Evolutionary conservation across 257 asterid genomes (phyloP).

Genomic region (Nicotiana tomentosiformis): DNA sequence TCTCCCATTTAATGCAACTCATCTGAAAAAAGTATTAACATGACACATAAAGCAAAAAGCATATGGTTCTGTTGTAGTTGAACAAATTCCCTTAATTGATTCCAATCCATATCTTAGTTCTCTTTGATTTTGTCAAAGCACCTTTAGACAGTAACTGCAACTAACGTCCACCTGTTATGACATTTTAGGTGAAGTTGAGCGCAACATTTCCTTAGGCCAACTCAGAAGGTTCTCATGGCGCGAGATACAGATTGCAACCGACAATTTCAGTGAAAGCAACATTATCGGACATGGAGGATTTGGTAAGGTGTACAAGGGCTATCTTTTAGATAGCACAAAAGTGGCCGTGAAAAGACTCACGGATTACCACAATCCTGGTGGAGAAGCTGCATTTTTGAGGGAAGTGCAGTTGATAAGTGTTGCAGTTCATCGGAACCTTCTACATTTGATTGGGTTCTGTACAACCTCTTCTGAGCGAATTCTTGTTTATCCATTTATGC

Average conservation of each 20-base stretch:
- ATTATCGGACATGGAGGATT: conserved; percentile 91
- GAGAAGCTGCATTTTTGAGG: conserved; percentile 80
- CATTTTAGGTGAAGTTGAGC: conserved; percentile 63
- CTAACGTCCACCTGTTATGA: background rate
- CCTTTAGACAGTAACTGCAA: background rate
- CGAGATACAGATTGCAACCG: conserved; percentile 78
- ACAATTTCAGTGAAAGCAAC: conserved; percentile 54
- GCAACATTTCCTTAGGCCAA: conserved; percentile 62
- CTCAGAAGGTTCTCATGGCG: conserved; percentile 69
- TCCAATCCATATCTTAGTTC: no score
- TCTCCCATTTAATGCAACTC: no score
- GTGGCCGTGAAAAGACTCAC: conserved; percentile 78
- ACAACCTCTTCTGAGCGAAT: conserved; percentile 69
- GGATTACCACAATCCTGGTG: conserved; percentile 75
- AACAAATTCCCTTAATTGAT: background rate
- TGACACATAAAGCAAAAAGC: no score
- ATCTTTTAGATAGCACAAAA: conserved; percentile 48
- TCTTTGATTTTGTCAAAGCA: background rate
- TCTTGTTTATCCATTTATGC: conserved; percentile 91
- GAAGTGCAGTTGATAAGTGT: conserved; percentile 79
- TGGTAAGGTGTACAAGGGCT: conserved; percentile 76
- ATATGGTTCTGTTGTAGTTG: background rate
- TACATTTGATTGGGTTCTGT: conserved; percentile 72
- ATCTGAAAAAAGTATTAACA: no score
- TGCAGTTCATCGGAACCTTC: conserved; percentile 81